Evolutionary conservation across 2,329 filamentous ascomycete genomes (phyloP).

Genomic region (Exophiala spinifera): DNA sequence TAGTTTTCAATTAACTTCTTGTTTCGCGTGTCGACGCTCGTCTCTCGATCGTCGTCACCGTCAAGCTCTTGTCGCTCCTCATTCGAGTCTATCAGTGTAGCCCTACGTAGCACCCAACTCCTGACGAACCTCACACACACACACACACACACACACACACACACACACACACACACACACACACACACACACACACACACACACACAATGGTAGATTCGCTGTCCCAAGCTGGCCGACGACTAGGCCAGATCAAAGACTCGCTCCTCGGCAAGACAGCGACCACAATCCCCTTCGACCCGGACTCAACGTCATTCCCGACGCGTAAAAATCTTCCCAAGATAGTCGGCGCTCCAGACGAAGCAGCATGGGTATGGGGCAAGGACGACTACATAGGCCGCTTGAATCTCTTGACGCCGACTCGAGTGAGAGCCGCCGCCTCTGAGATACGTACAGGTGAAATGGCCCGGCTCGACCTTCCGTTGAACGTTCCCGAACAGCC

Average conservation of each 20-base stretch:
- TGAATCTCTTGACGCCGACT: conserved; percentile 56
- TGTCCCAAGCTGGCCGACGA: conserved; percentile 30
- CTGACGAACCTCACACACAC: not conserved
- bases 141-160: not conserved
- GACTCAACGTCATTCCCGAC: conserved; percentile 52
- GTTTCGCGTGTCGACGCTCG: no score
- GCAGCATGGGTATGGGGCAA: conserved; percentile 62
- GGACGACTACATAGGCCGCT: conserved; percentile 45
- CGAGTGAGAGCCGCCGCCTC: conserved; percentile 53
- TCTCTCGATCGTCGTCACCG: no score
- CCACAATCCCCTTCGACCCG: conserved; percentile 54
- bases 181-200: not conserved
- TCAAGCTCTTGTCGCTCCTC: no score
- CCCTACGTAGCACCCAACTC: no score
- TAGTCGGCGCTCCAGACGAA: conserved; percentile 52
- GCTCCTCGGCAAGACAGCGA: conserved; percentile 46
- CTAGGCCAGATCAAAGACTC: conserved; percentile 46
- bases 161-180: not conserved
- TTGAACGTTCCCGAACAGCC: conserved; percentile 52
- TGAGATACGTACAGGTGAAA: conserved; percentile 56
- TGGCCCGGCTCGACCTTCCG: conserved; percentile 56
- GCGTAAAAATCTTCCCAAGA: conserved; percentile 51
- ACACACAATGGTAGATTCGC: conserved; percentile 17
- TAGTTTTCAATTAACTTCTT: no score
- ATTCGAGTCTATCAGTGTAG: not conserved